phyloP scores from a whole-genome alignment of 257 asterid genomes.

The Solanum raphanifolium region DNA sequence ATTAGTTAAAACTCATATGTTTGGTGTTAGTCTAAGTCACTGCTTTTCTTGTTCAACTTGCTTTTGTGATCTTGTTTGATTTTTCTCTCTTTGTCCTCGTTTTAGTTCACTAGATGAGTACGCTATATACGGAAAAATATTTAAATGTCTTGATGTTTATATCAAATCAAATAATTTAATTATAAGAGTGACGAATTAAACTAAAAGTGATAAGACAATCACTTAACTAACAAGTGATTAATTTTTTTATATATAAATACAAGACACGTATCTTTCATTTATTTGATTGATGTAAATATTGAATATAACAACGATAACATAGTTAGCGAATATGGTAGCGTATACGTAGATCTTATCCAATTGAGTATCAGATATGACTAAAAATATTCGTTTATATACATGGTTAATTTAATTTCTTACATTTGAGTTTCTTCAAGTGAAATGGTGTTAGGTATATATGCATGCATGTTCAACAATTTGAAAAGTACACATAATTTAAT shows the following conservation, averaged over 20 bases:
- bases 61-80: neutral
- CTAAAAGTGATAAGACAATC: neutral
- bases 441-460: neutral
- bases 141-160: neutral
- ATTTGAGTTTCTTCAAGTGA: neutral
- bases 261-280: neutral
- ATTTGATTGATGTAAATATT: neutral
- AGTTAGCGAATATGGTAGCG: accelerated
- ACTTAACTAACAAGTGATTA: neutral
- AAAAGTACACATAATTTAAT: neutral
- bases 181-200: neutral
- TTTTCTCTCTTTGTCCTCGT: neutral
- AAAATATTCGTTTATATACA: neutral
- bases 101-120: neutral
- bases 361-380: neutral
- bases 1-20: neutral
- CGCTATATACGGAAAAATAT: neutral
- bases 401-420: neutral
- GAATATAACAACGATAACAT: neutral
- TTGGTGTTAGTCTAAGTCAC: neutral
- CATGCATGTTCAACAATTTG: neutral
- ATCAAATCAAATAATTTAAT: neutral
- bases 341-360: too few relatives aligned
- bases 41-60: neutral
- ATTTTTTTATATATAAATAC: neutral